Evolutionary conservation across 441 rosid genomes (phyloP).

Genomic region (Isatis lusitanica): DNA sequence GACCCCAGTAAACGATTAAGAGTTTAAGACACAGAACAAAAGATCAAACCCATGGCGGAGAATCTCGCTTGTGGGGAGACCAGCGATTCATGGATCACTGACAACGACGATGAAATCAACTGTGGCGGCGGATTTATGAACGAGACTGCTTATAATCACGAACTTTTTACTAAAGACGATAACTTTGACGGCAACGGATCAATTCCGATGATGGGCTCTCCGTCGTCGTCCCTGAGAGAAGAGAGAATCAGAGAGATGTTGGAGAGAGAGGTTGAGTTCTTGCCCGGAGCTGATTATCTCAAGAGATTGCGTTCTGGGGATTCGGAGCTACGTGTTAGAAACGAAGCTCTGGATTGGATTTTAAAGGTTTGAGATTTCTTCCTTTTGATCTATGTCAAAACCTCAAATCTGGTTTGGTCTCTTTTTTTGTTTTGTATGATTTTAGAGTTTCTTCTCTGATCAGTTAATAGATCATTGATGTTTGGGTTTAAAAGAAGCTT

Average conservation of each 20-base stretch:
- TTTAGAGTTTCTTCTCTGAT: not conserved
- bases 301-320: conserved; percentile 46
- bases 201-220: conserved; percentile 40
- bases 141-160: not conserved
- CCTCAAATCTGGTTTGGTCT: conserved; percentile 10
- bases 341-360: conserved; percentile 56
- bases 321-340: conserved; percentile 44
- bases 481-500: not conserved
- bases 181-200: conserved; percentile 32
- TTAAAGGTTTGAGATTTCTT: conserved; percentile 37
- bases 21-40: conserved; percentile 8
- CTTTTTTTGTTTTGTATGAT: not conserved
- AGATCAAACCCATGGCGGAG: conserved; percentile 34
- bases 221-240: conserved; percentile 31
- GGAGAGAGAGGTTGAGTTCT: conserved; percentile 39
- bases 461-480: conserved; percentile 14
- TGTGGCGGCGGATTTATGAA: conserved; percentile 10
- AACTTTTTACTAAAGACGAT: conserved; percentile 22
- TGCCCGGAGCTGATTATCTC: conserved; percentile 46
- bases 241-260: conserved; percentile 45
- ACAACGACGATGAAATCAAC: conserved; percentile 35
- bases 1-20: conserved; percentile 6
- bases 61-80: conserved; percentile 48
- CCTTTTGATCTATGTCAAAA: not conserved
- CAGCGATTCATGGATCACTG: conserved; percentile 43